Evolutionary conservation across 2,329 filamentous ascomycete genomes (phyloP).

Genomic region (Akanthomyces lecanii): DNA sequence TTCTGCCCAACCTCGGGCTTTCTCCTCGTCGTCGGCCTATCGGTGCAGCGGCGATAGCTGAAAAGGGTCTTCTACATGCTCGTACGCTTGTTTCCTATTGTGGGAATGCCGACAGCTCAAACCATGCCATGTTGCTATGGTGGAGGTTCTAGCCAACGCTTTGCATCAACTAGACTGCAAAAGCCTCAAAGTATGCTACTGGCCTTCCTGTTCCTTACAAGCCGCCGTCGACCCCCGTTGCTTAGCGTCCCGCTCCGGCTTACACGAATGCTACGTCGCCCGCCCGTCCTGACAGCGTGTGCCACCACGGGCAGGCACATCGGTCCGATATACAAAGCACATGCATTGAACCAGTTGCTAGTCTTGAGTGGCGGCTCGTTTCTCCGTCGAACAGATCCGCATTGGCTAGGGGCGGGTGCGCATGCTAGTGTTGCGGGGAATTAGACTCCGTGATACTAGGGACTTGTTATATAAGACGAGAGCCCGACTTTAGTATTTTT

Average conservation of each 20-base stretch:
- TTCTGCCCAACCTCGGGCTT: no score
- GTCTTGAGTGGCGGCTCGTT: background rate
- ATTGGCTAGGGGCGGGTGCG: background rate
- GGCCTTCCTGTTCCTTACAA: slow-evolving; percentile 11
- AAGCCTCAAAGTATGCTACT: background rate
- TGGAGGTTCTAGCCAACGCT: background rate
- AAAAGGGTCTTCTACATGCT: background rate
- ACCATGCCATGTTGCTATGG: background rate
- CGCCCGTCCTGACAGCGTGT: background rate
- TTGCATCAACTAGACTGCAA: background rate
- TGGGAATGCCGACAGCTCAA: background rate
- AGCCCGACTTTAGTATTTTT: background rate
- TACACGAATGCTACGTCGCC: slow-evolving; percentile 8
- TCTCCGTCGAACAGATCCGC: background rate
- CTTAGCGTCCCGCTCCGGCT: background rate
- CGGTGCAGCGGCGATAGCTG: background rate
- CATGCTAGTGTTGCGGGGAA: background rate
- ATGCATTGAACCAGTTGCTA: background rate
- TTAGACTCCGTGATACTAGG: background rate
- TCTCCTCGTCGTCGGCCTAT: background rate
- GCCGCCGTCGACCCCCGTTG: background rate
- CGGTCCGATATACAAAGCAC: slow-evolving; percentile 2
- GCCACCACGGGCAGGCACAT: background rate
- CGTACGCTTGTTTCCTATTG: background rate
- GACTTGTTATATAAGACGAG: background rate